phyloP scores from a whole-genome alignment of 2,329 filamentous ascomycete species.

The Sphaerulina populicola region DNA sequence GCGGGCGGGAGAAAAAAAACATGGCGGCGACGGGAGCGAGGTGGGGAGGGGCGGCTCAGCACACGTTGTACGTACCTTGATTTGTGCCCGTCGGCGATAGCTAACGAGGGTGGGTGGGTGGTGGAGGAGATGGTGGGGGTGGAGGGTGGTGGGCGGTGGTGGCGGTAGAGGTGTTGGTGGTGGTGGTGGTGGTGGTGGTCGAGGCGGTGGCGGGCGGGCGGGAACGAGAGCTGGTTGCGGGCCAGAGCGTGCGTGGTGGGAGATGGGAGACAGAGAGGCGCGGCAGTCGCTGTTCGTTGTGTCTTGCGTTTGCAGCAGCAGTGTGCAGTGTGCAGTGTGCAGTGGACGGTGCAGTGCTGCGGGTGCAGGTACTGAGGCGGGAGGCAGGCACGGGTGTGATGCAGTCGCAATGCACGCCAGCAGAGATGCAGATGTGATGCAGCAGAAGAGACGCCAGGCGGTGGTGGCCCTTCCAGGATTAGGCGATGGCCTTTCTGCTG shows the following conservation, averaged over 20 bases:
- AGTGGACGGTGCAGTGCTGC: constrained; percentile 3
- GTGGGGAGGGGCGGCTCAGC: not conserved
- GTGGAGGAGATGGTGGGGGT: not conserved
- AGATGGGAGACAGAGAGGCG: not conserved
- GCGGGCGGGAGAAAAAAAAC: constrained; percentile 6
- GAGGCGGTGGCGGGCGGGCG: not conserved
- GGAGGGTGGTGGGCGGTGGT: not conserved
- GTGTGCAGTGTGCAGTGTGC: too few relatives aligned
- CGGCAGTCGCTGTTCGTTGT: constrained; percentile 1
- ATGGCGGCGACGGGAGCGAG: not conserved
- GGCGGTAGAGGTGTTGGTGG: not conserved
- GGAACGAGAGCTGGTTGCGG: constrained; percentile 5
- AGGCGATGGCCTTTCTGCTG: not conserved
- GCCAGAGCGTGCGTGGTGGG: not conserved
- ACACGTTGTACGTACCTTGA: constrained; percentile 8
- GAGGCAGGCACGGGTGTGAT: too few relatives aligned
- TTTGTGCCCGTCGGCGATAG: not conserved
- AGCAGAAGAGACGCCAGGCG: not conserved
- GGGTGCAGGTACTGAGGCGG: constrained; percentile 1
- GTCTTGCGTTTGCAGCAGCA: constrained; percentile 11
- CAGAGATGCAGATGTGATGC: not conserved
- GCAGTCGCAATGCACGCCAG: not conserved
- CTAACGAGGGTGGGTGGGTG: not conserved
- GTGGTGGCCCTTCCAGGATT: not conserved
- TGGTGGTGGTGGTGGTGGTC: constrained; percentile 2